Percentiles rank a stretch among this genome's conserved stretches.
Conservation (phyloP, 306 rosid genomes). For the Casuarina equisetifolia region DNA sequence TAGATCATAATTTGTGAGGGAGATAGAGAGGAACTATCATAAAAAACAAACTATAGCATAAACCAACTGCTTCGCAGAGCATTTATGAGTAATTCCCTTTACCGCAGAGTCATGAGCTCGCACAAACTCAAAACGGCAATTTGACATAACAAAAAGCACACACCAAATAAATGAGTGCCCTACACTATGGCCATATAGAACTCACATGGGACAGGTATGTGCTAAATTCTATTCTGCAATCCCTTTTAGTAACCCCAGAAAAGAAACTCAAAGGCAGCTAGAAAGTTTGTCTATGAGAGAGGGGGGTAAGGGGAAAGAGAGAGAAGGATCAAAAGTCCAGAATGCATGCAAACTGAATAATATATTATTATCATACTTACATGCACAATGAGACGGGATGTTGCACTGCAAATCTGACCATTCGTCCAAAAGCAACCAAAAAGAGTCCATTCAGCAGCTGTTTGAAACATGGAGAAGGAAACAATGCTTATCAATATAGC, state of each 20-base stretch:
- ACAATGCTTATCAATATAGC: slow-evolving; percentile 16
- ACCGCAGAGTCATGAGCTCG: not conserved
- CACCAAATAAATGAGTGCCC: not conserved
- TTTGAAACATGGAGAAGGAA: slow-evolving; percentile 36
- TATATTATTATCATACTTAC: slow-evolving; percentile 45
- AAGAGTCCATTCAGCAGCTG: slow-evolving; percentile 94
- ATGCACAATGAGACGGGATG: slow-evolving; percentile 90
- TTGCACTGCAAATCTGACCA: slow-evolving; percentile 99
- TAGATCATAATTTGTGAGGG: not conserved
- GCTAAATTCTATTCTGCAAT: not conserved
- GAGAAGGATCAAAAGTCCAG: slow-evolving; percentile 7
- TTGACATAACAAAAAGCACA: not conserved
- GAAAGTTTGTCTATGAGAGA: not conserved
- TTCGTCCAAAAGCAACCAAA: slow-evolving; percentile 98
- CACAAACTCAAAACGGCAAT: not conserved
- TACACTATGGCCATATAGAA: not conserved
- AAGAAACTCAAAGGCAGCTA: not conserved
- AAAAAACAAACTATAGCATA: not conserved
- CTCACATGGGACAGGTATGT: not conserved
- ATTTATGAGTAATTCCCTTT: not conserved
- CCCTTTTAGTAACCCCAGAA: not conserved
- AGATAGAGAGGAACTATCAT: not conserved
- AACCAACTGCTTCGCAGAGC: not conserved
- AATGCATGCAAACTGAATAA: slow-evolving; percentile 11
- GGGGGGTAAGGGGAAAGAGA: not conserved